Evolutionary conservation across 768 basidiomycete species (phyloP), one percentile per base, ranked within the genome.

Genomic region (Macrolepiota fuliginosa): DNA sequence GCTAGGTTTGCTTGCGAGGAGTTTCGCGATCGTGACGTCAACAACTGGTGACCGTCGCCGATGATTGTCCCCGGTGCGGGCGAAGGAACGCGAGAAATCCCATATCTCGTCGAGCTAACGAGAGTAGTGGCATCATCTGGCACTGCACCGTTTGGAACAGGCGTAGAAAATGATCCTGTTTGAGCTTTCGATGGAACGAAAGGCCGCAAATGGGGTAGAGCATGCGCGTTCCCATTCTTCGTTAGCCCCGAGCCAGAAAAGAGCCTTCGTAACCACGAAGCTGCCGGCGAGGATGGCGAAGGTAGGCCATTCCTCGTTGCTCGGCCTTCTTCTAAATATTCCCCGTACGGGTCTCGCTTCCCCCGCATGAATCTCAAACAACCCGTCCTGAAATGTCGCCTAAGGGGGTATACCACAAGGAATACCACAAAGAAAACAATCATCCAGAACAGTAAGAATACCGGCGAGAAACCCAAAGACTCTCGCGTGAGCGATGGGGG

Each of bases 401-500:
- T 84, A 62, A 93, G 68, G 4, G 90, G 87, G 62, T 78, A 85
- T 25, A 71, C 70, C 42, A 86, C 63, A 50, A 81, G 70, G 15
- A 80, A 58, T 24, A 86, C 45, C 40, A 84, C 47, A 40, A 76
- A 71, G 27, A 84, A 65, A 24, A 83, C 63, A 60, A 80, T 63
- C 15, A 80, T 62, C 70, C 84, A 88, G 66, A 89, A 78, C 7
- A 90, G 64, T 66, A 88, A 74, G n/a, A 84, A 69, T 22, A 89
- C 77, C 7, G 85, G 85, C 4, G 91, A 90, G 71, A 92, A 91
- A 0, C 90, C 90, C 32, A 92, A 82, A 0, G 88, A 84, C 32
- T 81, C 74, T 29, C 88, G 78, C 7, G 81, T 84, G 24, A 93
- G 74, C 10, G 81, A 83, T 12, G 81, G 67, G 10, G 90, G 90